Evolutionary conservation across 108 stramenopile species (phyloP), one percentile per base, ranked within the genome.

Genomic region (Conticribra guillardii): DNA sequence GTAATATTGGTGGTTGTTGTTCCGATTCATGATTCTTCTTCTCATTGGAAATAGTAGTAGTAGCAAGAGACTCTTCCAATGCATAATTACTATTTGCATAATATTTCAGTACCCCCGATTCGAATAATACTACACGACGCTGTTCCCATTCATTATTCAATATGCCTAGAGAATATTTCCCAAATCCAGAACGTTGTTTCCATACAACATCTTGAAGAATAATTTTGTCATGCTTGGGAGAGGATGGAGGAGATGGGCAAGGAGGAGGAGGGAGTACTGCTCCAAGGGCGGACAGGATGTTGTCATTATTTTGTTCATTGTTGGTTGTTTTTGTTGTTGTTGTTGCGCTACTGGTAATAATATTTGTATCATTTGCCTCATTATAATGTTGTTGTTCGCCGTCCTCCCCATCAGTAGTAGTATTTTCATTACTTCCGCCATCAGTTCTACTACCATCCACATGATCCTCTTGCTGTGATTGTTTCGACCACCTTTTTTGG

Each of bases 121-220:
- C 53, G 31, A 68, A 56, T 44, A 80, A 60, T 2, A 58, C 54
- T 4, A 73, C 65, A 21, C 79, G 66, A 28, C 79, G 71, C 55
- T 80, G 71, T 44, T 80, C 79, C 79, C 79, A 80, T 61, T 80
- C 79, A 31, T 72, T 49, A 4, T 67, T 57, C 1, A 80, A 18
- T 21, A 80, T 47, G 9, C 65, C 71, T 23, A 80, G 22, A 16
- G 71, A 71, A 34, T 63, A 80, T 63, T 72, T 80, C 3, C 79
- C 79, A 44, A 80, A 67, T 37, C 79, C 79, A 54, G 71, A 67
- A 14, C 79, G 65, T 37, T 80, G 79, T 45, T 80, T 80, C 79
- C 79, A 80, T 3, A 68, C 71, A 45, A 80, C 72, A n/a, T 80
- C 79, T 72, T 80, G 69, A 4, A 80, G 60, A 33, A 80, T 66